Evolutionary conservation across 139 green algal genomes (phyloP).

Genomic region (Pseudopediastrum boryanum): DNA sequence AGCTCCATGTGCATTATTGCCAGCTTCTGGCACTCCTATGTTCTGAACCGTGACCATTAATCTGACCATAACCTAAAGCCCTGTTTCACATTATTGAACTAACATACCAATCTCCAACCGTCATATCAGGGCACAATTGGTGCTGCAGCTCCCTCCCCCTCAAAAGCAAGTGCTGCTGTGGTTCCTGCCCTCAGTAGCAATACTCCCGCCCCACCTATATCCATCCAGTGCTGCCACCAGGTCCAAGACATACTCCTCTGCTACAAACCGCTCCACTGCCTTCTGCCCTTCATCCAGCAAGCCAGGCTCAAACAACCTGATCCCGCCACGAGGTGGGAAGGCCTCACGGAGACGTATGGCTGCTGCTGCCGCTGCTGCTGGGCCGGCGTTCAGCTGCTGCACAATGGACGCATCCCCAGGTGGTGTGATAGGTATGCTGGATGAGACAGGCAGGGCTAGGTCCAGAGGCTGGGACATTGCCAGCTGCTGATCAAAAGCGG

Average conservation of each 20-base stretch:
- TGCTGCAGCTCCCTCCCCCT: neutral
- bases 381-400: no score
- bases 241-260: slow-evolving; percentile 86
- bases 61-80: neutral
- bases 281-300: slow-evolving; percentile 61
- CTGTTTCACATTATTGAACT: neutral
- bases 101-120: neutral
- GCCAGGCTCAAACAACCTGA: slow-evolving; percentile 69
- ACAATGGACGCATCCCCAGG: no score
- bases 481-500: no score
- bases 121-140: neutral
- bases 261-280: slow-evolving; percentile 76
- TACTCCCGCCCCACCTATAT: slow-evolving; percentile 45
- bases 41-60: neutral
- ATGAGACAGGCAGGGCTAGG: no score
- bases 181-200: neutral
- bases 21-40: neutral
- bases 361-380: no score
- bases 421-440: no score
- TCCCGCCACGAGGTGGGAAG: slow-evolving; percentile 72
- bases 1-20: neutral
- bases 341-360: slow-evolving; percentile 14
- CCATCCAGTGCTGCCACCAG: slow-evolving; percentile 67
- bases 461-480: no score
- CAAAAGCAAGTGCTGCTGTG: no score